These are phyloP conservation scores for Aspergillus sp. DNA, from an alignment of 2,329 filamentous ascomycete genomes.

Conservation along the genomic window DNA sequence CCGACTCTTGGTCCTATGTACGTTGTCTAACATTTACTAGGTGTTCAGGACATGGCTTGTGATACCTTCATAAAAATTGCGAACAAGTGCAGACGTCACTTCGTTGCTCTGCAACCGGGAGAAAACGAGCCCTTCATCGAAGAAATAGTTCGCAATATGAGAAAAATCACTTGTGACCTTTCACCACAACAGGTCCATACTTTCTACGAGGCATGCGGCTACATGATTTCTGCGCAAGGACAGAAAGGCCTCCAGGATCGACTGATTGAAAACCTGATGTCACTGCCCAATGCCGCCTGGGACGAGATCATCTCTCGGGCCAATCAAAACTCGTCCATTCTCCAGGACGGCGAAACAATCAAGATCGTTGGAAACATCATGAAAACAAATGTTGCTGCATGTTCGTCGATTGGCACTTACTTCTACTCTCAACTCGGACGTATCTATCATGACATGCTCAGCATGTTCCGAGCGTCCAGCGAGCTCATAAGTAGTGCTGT, in stretches of 20 bases:
- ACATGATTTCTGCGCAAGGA: constrained; percentile 98
- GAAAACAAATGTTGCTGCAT: constrained; percentile 99
- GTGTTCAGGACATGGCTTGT: constrained; percentile 99
- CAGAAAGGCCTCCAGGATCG: constrained; percentile 93
- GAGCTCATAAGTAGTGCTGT: constrained; percentile 93
- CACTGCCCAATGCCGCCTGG: constrained; percentile 90
- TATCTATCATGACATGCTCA: constrained; percentile 97
- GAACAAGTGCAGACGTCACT: constrained; percentile 95
- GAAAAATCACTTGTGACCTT: constrained; percentile 92
- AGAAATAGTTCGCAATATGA: constrained; percentile 93
- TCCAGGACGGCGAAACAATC: constrained; percentile 92
- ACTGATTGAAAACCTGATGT: constrained; percentile 88
- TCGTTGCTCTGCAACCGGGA: constrained; percentile 91
- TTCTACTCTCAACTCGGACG: constrained; percentile 97
- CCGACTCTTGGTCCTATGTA: not conserved
- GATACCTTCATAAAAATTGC: constrained; percentile 99
- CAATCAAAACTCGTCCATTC: constrained; percentile 76
- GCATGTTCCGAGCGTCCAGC: constrained; percentile 98
- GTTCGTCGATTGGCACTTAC: constrained; percentile 91
- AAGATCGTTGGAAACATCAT: constrained; percentile 99
- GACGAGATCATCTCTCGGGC: constrained; percentile 90
- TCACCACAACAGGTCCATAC: constrained; percentile 97
- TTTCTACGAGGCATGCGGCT: constrained; percentile 97
- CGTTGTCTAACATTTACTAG: constrained; percentile 45
- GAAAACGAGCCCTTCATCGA: constrained; percentile 97